These are phyloP conservation scores for Ambrosiella xylebori DNA, from an alignment of 2,329 filamentous ascomycete genomes.

Conservation along the genomic window DNA sequence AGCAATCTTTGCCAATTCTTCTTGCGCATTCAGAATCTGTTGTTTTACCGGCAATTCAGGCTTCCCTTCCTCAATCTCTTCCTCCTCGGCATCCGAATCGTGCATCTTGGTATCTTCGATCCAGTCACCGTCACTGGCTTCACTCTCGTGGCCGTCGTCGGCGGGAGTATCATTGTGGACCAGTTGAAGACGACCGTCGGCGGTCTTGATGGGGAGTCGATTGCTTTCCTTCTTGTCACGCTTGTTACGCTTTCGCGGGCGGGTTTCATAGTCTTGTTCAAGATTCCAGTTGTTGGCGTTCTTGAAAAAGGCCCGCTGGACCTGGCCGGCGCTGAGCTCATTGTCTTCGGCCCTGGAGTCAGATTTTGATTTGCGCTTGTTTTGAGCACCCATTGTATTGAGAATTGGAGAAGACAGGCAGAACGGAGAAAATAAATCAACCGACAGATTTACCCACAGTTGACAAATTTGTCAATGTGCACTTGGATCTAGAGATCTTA, in stretches of 20 bases:
- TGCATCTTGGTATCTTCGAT: constrained; percentile 37
- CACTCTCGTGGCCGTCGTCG: constrained; percentile 37
- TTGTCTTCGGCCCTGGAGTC: constrained; percentile 3
- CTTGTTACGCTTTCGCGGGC: constrained; percentile 57
- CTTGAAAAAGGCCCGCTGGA: constrained; percentile 51
- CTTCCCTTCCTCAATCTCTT: constrained; percentile 29
- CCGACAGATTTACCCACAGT: no score
- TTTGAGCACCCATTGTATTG: constrained; percentile 5
- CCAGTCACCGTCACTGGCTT: constrained; percentile 36
- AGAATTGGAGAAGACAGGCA: background rate
- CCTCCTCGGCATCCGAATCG: constrained; percentile 33
- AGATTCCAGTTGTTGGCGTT: constrained; percentile 73
- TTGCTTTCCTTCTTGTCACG: constrained; percentile 53
- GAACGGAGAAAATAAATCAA: no score
- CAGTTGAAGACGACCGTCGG: constrained; percentile 53
- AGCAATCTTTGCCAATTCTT: constrained; percentile 76
- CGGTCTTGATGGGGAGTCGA: constrained; percentile 71
- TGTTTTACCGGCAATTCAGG: constrained; percentile 56
- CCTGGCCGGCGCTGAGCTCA: constrained; percentile 20
- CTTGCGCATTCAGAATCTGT: constrained; percentile 74
- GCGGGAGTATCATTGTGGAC: constrained; percentile 41
- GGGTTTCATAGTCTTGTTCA: constrained; percentile 77
- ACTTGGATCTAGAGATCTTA: background rate
- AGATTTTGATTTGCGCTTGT: constrained; percentile 10
- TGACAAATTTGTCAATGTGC: background rate